These are phyloP conservation scores for Euphorbia neoarborescens DNA, from an alignment of 441 rosid genomes.

Conservation along the genomic window DNA sequence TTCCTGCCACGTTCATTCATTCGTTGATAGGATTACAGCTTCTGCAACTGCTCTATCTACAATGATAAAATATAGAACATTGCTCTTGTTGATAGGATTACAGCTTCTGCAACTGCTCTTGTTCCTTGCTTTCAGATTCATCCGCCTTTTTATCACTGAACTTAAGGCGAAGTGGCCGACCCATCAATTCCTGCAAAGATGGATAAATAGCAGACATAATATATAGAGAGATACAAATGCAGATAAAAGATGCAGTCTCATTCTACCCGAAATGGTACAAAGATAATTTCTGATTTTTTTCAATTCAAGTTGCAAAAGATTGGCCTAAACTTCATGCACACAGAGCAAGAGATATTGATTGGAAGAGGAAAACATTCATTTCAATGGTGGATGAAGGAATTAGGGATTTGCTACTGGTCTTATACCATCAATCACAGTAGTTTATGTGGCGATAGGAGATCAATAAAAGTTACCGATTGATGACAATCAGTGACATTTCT, in stretches of 20 bases:
- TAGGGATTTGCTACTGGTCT: no score
- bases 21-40: slow-evolving; percentile 9
- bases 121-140: slow-evolving; percentile 36
- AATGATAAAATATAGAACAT: neutral
- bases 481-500: no score
- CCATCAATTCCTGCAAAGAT: slow-evolving; percentile 64
- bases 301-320: no score
- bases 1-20: neutral
- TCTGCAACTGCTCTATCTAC: slow-evolving; percentile 14
- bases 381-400: no score
- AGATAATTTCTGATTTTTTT: no score
- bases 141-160: slow-evolving; percentile 38
- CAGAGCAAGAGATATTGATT: no score
- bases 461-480: no score
- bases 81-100: slow-evolving; percentile 23
- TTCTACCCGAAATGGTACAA: neutral
- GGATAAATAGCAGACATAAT: neutral
- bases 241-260: neutral
- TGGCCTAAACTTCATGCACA: no score
- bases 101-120: slow-evolving; percentile 29
- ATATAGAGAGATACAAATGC: neutral
- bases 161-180: slow-evolving; percentile 57
- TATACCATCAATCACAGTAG: no score
- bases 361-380: no score
- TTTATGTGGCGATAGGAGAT: no score